These are phyloP conservation scores for Suillus americanus DNA, from an alignment of 768 basidiomycete species.

Conservation along the genomic window DNA sequence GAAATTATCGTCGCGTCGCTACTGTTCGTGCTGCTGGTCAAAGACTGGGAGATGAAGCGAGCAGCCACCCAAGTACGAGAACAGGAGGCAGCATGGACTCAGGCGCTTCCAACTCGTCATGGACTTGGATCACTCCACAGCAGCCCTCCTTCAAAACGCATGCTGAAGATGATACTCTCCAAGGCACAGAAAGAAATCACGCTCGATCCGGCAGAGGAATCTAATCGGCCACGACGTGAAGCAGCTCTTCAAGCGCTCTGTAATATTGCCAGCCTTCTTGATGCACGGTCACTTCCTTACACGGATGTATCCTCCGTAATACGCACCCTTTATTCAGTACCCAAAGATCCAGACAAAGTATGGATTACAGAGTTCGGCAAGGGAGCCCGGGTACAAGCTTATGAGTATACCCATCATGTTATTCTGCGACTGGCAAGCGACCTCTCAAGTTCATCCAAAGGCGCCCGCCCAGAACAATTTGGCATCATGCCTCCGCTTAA, in stretches of 20 bases:
- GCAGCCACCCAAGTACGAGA: slow-evolving; percentile 24
- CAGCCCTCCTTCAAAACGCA: slow-evolving; percentile 27
- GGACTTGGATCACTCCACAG: slow-evolving; percentile 6
- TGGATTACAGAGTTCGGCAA: slow-evolving; percentile 34
- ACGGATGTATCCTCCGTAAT: slow-evolving; percentile 45
- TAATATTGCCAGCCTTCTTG: slow-evolving; percentile 52
- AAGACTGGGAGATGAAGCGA: slow-evolving; percentile 55
- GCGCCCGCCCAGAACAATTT: slow-evolving; percentile 9
- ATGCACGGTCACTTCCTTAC: slow-evolving; percentile 48
- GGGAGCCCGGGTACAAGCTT: slow-evolving; percentile 35
- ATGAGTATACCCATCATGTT: slow-evolving; percentile 49
- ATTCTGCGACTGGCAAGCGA: slow-evolving; percentile 39
- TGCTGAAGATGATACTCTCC: slow-evolving; percentile 33
- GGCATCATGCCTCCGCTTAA: slow-evolving; percentile 35
- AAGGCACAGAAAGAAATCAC: slow-evolving; percentile 31
- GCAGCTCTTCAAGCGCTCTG: slow-evolving; percentile 60
- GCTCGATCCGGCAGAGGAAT: slow-evolving; percentile 20
- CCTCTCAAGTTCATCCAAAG: slow-evolving; percentile 5
- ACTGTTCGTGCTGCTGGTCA: slow-evolving; percentile 62
- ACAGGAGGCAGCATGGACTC: slow-evolving; percentile 15
- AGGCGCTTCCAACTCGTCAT: slow-evolving; percentile 18
- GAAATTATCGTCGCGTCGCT: slow-evolving; percentile 78
- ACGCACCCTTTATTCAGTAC: slow-evolving; percentile 45
- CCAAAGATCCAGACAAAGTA: slow-evolving; percentile 38
- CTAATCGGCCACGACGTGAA: slow-evolving; percentile 22